phyloP scores from a whole-genome alignment of 768 basidiomycete genomes.

The Calocera cornea region DNA sequence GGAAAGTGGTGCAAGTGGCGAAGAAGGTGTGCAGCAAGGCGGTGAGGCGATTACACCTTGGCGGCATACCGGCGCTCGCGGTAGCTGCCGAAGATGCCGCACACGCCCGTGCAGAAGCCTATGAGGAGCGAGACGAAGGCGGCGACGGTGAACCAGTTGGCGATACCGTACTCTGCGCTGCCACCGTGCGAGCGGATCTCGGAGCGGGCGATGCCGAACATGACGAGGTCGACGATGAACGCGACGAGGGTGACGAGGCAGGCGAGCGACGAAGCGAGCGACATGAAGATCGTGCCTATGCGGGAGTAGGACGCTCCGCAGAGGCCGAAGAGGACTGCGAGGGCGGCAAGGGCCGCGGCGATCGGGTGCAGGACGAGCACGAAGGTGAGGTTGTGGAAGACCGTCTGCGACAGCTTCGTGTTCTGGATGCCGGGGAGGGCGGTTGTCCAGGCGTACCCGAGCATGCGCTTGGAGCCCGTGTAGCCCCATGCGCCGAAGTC shows the following conservation, averaged over 20 bases:
- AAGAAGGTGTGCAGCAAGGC: too few relatives aligned
- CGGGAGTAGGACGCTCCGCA: constrained; percentile 53
- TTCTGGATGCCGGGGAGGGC: constrained; percentile 27
- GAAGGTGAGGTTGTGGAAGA: constrained; percentile 57
- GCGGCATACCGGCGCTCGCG: constrained; percentile 5
- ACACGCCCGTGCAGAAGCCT: constrained; percentile 50
- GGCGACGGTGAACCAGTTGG: constrained; percentile 68
- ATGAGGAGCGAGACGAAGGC: constrained; percentile 54
- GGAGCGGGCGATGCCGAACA: constrained; percentile 58
- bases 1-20: too few relatives aligned
- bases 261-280: constrained; percentile 50
- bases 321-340: constrained; percentile 54
- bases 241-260: constrained; percentile 52
- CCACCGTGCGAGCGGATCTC: constrained; percentile 33
- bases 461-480: constrained; percentile 38
- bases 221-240: constrained; percentile 65
- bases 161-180: constrained; percentile 55
- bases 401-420: constrained; percentile 34
- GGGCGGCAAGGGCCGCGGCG: constrained; percentile 54
- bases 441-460: constrained; percentile 47
- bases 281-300: constrained; percentile 64
- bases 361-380: constrained; percentile 70
- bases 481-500: constrained; percentile 69
- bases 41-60: neutral
- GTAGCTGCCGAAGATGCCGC: constrained; percentile 57